Evolutionary conservation across 2,329 filamentous ascomycete species (phyloP).

Genomic region (Leptosphaerulina australis): DNA sequence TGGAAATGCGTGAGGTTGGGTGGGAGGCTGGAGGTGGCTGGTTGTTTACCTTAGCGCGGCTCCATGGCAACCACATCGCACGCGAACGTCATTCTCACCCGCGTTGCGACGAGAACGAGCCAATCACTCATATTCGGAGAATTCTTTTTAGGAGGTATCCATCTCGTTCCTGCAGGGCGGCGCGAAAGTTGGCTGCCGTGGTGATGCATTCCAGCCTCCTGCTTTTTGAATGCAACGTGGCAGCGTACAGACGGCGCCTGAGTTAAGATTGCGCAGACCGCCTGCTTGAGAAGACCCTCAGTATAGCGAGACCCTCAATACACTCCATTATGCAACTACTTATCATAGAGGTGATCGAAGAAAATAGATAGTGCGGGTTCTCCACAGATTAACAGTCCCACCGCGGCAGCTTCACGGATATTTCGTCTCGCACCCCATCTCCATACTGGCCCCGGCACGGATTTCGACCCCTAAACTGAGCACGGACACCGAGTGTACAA

Average conservation of each 20-base stretch:
- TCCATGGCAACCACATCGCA: conserved; percentile 24
- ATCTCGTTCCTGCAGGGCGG: conserved; percentile 34
- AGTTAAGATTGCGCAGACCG: conserved; percentile 20
- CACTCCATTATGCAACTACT: neutral
- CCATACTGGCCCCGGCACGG: conserved; percentile 9
- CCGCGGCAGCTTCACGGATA: conserved; percentile 14
- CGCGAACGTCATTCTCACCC: conserved; percentile 30
- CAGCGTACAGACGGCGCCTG: conserved; percentile 23
- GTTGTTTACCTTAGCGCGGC: conserved; percentile 28
- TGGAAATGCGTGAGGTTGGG: conserved; percentile 44
- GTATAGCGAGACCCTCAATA: conserved; percentile 1
- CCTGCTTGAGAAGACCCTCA: conserved; percentile 7
- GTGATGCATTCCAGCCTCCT: conserved; percentile 34
- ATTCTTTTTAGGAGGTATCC: conserved; percentile 9
- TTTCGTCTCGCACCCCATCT: conserved; percentile 1
- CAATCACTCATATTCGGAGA: conserved; percentile 27
- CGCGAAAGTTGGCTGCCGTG: conserved; percentile 15
- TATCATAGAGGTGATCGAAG: neutral
- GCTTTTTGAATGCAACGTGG: conserved; percentile 34
- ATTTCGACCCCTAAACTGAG: conserved; percentile 5
- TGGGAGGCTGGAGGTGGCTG: conserved; percentile 42
- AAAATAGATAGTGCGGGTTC: conserved; percentile 4
- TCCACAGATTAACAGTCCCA: conserved; percentile 16
- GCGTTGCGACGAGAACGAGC: conserved; percentile 15
- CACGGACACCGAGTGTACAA: conserved; percentile 9